phyloP scores from a whole-genome alignment of 225 moss, liverwort and hornwort genomes.

The Bryoerythrophyllum caledonicum region DNA sequence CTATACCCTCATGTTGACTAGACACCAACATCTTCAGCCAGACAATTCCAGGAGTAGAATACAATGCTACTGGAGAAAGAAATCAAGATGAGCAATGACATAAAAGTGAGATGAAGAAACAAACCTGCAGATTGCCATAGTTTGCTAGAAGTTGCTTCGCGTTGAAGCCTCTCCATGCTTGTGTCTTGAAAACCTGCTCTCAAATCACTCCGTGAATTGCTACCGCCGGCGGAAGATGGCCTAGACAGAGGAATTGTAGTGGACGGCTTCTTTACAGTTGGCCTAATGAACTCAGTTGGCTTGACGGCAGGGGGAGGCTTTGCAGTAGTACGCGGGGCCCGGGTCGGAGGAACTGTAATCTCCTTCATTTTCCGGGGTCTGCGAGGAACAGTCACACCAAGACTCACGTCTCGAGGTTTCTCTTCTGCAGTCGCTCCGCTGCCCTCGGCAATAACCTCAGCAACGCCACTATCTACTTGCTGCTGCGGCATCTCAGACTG shows the following conservation, averaged over 20 bases:
- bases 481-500: constrained; percentile 37
- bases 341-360: constrained; percentile 30
- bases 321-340: constrained; percentile 32
- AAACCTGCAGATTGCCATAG: constrained; percentile 96
- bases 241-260: constrained; percentile 33
- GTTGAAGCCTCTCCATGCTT: constrained; percentile 94
- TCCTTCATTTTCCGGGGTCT: constrained; percentile 54
- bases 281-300: constrained; percentile 57
- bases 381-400: constrained; percentile 39
- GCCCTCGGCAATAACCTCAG: constrained; percentile 33
- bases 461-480: constrained; percentile 29
- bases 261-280: constrained; percentile 54
- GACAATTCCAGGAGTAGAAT: background rate
- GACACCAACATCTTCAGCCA: constrained; percentile 1
- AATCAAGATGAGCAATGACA: constrained; percentile 1
- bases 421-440: constrained; percentile 36
- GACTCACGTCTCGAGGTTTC: constrained; percentile 25
- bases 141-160: constrained; percentile 91
- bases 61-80: constrained; percentile 4
- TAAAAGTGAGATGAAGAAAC: constrained; percentile 34
- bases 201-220: constrained; percentile 42
- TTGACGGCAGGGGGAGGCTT: constrained; percentile 52
- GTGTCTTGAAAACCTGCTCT: constrained; percentile 71
- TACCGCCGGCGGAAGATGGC: constrained; percentile 42
- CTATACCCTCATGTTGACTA: constrained; percentile 3